phyloP scores from a whole-genome alignment of 2,329 filamentous ascomycete genomes.

The Talaromyces pinophilus region DNA sequence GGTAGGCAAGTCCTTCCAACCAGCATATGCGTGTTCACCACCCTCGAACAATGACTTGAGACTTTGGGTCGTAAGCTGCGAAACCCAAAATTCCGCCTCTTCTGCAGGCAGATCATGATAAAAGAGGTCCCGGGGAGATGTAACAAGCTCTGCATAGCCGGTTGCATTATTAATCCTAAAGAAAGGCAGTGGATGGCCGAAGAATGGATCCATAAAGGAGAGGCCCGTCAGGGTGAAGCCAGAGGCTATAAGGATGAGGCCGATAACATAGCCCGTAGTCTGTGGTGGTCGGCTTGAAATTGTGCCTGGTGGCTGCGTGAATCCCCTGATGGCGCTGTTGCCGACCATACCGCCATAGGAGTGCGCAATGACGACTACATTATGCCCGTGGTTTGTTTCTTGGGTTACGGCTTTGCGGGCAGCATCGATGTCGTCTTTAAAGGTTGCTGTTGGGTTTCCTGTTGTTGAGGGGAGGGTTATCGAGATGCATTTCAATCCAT shows the following conservation, averaged over 20 bases:
- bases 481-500: slow-evolving; percentile 36
- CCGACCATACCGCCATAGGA: slow-evolving; percentile 54
- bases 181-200: slow-evolving; percentile 46
- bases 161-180: slow-evolving; percentile 26
- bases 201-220: slow-evolving; percentile 46
- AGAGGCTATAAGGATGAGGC: slow-evolving; percentile 49
- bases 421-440: slow-evolving; percentile 47
- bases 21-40: no score
- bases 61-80: no score
- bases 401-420: slow-evolving; percentile 39
- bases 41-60: no score
- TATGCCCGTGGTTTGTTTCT: slow-evolving; percentile 41
- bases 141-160: no score
- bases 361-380: slow-evolving; percentile 53
- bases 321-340: slow-evolving; percentile 49
- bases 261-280: slow-evolving; percentile 44
- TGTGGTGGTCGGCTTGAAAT: background rate
- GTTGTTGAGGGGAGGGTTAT: slow-evolving; percentile 46
- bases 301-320: slow-evolving; percentile 31
- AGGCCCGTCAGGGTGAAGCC: slow-evolving; percentile 45
- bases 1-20: no score
- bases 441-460: slow-evolving; percentile 39
- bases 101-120: no score
- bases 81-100: no score
- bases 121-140: no score